Evolutionary conservation across 2,329 filamentous ascomycete genomes (phyloP), one percentile per base, ranked within the genome.

Genomic region (Pseudocercospora pini-densiflorae): DNA sequence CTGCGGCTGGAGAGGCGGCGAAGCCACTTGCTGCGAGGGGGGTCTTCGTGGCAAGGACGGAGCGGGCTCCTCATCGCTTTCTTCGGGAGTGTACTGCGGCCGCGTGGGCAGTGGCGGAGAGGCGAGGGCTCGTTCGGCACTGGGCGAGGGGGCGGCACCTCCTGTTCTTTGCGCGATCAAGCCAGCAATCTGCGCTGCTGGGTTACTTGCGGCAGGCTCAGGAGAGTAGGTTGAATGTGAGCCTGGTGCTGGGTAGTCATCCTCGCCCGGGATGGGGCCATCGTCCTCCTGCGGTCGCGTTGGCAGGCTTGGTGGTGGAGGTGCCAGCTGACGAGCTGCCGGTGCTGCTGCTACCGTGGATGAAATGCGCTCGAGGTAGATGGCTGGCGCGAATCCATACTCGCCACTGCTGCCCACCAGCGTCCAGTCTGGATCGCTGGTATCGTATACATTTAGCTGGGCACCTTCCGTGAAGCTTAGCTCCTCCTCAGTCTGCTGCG

Each of bases 401-500:
- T 97, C 93, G 61, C 88, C 88, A 72, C 93, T 89, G 53, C 90
- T 83, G 19, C 94, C 94, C 31, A 97, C 94, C 59, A 99, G 83
- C 69, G 95, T 97, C 95, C 95, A 99, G 80, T 99, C 95, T 14
- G 93, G 92, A 79, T 99, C 95, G 5, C 93, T 91, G 9, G 86
- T 90, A 79, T 99, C 95, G 81, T 92, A 98, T 57, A 99, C 92
- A 67, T 91, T 84, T 58, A 99, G 86, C 53, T 88, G 81, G 47
- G 91, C 89, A 77, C 97, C 94, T 82, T 99, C 95, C 58, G 92
- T 87, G 77, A 99, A 98, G 24, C 94, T 98, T 9, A 99, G 85
- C 81, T 99, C 95, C 80, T 99, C 95, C 77, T 99, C 95, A 24
- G 95, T 99, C 82, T 99, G 95, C 74, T 94, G 89, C 59, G 92